These are phyloP conservation scores for Lactarius hengduanensis DNA, from an alignment of 768 basidiomycete genomes.

Conservation along the genomic window DNA sequence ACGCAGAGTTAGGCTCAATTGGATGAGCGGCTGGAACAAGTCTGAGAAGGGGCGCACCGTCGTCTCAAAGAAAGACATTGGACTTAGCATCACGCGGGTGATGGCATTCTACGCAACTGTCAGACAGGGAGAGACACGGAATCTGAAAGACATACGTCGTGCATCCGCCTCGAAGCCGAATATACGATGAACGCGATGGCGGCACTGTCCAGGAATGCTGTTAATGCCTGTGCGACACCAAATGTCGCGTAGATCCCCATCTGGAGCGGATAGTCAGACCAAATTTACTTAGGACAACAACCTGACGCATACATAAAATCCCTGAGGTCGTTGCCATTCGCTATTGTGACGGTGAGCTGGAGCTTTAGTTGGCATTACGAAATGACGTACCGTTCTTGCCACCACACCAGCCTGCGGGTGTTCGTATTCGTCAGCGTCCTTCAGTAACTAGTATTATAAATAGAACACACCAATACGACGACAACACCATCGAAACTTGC, in stretches of 20 bases:
- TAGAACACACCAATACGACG: conserved; percentile 65
- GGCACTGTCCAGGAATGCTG: conserved; percentile 65
- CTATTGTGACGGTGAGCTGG: conserved; percentile 34
- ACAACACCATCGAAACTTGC: conserved; percentile 73
- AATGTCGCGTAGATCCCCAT: conserved; percentile 81
- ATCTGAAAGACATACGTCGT: conserved; percentile 43
- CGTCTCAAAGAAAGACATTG: conserved; percentile 90
- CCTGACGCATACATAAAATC: conserved; percentile 64
- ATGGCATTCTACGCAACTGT: conserved; percentile 51
- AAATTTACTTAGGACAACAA: neutral
- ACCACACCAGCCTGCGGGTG: conserved; percentile 69
- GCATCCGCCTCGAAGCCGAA: conserved; percentile 70
- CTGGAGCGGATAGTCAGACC: conserved; percentile 37
- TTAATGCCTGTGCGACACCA: conserved; percentile 66
- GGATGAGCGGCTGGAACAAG: conserved; percentile 15
- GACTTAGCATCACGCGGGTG: conserved; percentile 72
- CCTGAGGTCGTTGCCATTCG: conserved; percentile 57
- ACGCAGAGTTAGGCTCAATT: conserved; percentile 22
- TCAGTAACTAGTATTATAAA: conserved; percentile 2
- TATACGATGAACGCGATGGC: conserved; percentile 67
- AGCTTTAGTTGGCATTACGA: neutral
- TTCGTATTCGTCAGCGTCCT: conserved; percentile 7
- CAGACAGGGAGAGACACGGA: neutral
- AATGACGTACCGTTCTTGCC: conserved; percentile 61
- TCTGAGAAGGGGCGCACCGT: conserved; percentile 45